Evolutionary conservation across 176 grass and related monocot genomes (phyloP), one percentile per base, ranked within the genome.

Genomic region (Aegilops sharonensis): DNA sequence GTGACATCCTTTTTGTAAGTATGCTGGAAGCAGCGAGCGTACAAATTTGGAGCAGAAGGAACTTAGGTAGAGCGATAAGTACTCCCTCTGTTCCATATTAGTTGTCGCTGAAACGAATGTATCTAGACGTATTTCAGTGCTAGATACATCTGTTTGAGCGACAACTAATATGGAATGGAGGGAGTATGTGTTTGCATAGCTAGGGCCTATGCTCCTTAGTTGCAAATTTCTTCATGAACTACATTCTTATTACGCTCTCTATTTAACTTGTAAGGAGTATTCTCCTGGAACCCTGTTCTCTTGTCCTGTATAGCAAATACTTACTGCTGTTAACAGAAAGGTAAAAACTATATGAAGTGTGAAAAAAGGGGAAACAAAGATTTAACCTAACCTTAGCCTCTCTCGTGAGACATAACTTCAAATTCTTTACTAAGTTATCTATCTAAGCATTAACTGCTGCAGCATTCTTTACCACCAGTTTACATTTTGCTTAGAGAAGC

Each of bases 181-280:
- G 43, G 11, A 47, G 43, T 65, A 64, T 80, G 36, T 85, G 8
- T 18, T 81, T 81, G 20, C 61, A 5, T 65, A 75, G 37, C 2
- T 87, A 66, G 59, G 48, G 18, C 32, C 50, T 39, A 14, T n/a
- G 48, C 39, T 81, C 34, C 7, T 67, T 4, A 39, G n/a, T 42
- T 87, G 42, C 47, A 75, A 52, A n/a, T 75, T 73, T 54, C 7
- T 27, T 8, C 36, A n/a, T 37, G n/a, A 23, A 15, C 57, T 81
- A 40, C n/a, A 27, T 81, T 75, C 43, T 36, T 77, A n/a, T 31
- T 59, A 81, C 21, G 27, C 42, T 81, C 14, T 74, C 8, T 32
- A 77, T 74, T 70, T 79, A 73, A 7, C 30, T 81, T 81, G 40
- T 23, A 74, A 81, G 21, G 13, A 66, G 42, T 35, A 81, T 66